Conservation (phyloP, 2,329 filamentous ascomycete species). For the Arthrobotrys pseudoclavata region DNA sequence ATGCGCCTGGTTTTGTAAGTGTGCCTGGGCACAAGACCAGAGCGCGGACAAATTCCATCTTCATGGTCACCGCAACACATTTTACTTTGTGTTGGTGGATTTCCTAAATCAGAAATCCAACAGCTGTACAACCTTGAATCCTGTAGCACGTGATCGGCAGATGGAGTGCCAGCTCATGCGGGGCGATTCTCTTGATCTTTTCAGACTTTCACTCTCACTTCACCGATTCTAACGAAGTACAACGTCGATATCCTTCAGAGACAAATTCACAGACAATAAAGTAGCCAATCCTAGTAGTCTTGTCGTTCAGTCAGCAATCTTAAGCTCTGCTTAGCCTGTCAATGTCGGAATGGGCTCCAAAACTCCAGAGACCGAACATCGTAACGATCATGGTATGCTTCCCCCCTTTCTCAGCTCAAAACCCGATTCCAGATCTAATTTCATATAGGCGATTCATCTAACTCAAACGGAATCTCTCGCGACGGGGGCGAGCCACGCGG, state of each 20-base stretch:
- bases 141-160: constrained; percentile 2
- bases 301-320: background rate
- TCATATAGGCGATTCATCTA: constrained; percentile 25
- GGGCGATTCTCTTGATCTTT: background rate
- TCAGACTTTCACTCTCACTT: background rate
- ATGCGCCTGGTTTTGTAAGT: no score
- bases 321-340: background rate
- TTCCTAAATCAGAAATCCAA: background rate
- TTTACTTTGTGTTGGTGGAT: background rate
- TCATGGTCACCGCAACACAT: no score
- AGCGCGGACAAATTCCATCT: no score
- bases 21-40: no score
- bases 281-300: background rate
- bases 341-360: constrained; percentile 56
- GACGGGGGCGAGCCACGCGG: constrained; percentile 41
- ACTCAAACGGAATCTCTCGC: background rate
- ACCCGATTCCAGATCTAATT: background rate
- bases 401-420: background rate
- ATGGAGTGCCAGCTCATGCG: background rate
- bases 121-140: background rate
- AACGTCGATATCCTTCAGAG: background rate
- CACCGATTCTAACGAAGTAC: background rate
- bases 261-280: background rate
- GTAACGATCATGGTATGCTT: constrained; percentile 29
- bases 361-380: constrained; percentile 38